Base-by-base conservation (phyloP, 179 eudicot species). In the Drosera spatulata region DNA sequence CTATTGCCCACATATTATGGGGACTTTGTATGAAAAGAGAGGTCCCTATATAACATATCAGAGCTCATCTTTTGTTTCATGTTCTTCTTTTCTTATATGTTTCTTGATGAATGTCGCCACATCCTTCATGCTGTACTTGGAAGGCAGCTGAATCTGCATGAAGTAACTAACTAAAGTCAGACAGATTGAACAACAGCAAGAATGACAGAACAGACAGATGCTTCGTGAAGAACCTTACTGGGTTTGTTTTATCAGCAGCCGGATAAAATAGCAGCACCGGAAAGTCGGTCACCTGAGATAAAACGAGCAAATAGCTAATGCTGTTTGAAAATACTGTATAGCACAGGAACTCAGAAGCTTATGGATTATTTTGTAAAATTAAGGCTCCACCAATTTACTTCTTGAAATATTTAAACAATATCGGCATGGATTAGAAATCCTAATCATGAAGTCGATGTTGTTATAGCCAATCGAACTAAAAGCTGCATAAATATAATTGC, bases 261-360 rank as follows among this genome's bases (percentile, higher is more conserved):
- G 85, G 83, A 81, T 88, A 91, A 74, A 91, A 80, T 53, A 88
- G 74, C 53, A 91, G 75, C 1, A 95, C 58, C 41, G 98, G 98
- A 60, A 80, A 91, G 69, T 88, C 95, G 4, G 77, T 72, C 12
- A 82, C 79, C 97, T 91, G 94, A 65, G 67, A 60, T 8, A 46
- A n/a, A 41, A 41, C 7, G 8, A 3, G 39, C 33, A 37, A 33
- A 48, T 2, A n/a, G n/a, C n/a, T n/a, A n/a, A n/a, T n/a, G n/a
- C n/a, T n/a, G n/a, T n/a, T n/a, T n/a, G n/a, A n/a, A n/a, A n/a
- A n/a, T n/a, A n/a, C n/a, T n/a, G n/a, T n/a, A n/a, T n/a, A n/a
- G n/a, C n/a, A n/a, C n/a, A n/a, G n/a, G n/a, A n/a, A n/a, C n/a
- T n/a, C n/a, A n/a, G n/a, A n/a, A n/a, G n/a, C n/a, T n/a, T n/a